Evolutionary conservation across 192 early-diverging fungal species (phyloP).

Genomic region (Backusella australiensis): DNA sequence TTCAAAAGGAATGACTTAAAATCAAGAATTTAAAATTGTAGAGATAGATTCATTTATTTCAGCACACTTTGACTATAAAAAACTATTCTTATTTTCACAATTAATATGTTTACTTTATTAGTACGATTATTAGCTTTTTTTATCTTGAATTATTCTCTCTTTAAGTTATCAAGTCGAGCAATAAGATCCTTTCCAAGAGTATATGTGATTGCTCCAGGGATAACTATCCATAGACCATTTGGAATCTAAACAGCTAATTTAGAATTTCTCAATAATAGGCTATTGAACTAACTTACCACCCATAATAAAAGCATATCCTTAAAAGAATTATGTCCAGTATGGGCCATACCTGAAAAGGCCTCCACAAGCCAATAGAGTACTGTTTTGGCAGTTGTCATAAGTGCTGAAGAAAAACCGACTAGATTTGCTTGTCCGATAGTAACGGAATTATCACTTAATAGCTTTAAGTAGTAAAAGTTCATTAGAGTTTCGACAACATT

Average conservation of each 20-base stretch:
- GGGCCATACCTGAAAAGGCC: slow-evolving; percentile 23
- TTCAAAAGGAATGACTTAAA: too few relatives aligned
- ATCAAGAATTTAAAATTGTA: too few relatives aligned
- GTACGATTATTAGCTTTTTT: not conserved
- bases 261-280: not conserved
- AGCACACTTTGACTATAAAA: too few relatives aligned
- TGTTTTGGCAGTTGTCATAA: slow-evolving; percentile 33
- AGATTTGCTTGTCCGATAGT: slow-evolving; percentile 17
- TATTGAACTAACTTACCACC: slow-evolving; percentile 16
- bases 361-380: slow-evolving; percentile 34
- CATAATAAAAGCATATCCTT: slow-evolving; percentile 14
- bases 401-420: slow-evolving; percentile 20
- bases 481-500: slow-evolving; percentile 30
- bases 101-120: not conserved
- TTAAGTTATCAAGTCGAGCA: not conserved
- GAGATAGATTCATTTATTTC: too few relatives aligned
- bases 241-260: slow-evolving; percentile 22
- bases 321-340: slow-evolving; percentile 28
- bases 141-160: not conserved
- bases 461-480: slow-evolving; percentile 25
- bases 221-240: slow-evolving; percentile 35
- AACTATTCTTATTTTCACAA: not conserved
- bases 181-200: slow-evolving; percentile 14
- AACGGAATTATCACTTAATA: not conserved
- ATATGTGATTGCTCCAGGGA: slow-evolving; percentile 21